Conservation (phyloP, 805 yeast genomes). For the Millerozyma acaciae region DNA sequence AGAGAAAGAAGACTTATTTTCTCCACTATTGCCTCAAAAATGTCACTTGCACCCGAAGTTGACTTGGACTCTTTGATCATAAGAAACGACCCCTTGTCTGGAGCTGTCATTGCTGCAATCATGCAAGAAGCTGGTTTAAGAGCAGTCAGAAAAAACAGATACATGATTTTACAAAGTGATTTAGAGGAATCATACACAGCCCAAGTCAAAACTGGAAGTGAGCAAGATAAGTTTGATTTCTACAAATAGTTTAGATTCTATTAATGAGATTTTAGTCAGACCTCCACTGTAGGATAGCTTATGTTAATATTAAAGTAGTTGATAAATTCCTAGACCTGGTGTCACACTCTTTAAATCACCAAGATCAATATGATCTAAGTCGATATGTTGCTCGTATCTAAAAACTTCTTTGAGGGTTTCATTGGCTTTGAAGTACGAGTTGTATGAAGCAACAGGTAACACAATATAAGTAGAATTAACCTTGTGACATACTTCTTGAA, state of each 20-base stretch:
- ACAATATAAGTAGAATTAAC: slow-evolving; percentile 19
- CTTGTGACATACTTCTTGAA: slow-evolving; percentile 12
- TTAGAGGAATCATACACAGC: slow-evolving; percentile 96
- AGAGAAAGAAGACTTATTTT: slow-evolving; percentile 97
- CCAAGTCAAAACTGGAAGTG: slow-evolving; percentile 93
- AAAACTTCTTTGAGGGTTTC: slow-evolving; percentile 19
- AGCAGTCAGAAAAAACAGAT: slow-evolving; percentile 97
- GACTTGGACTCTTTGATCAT: slow-evolving; percentile 92
- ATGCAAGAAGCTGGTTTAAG: slow-evolving; percentile 99
- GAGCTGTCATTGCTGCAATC: slow-evolving; percentile 96
- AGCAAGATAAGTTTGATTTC: slow-evolving; percentile 96
- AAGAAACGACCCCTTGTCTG: slow-evolving; percentile 95
- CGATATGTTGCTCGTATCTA: slow-evolving; percentile 49
- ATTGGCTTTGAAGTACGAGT: no score
- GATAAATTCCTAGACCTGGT: slow-evolving; percentile 66
- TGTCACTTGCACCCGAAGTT: slow-evolving; percentile 97
- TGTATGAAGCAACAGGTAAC: slow-evolving; percentile 38
- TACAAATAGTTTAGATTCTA: slow-evolving; percentile 55
- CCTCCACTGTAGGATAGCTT: neutral
- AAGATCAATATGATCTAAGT: slow-evolving; percentile 70
- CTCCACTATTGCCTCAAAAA: slow-evolving; percentile 91
- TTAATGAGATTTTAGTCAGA: slow-evolving; percentile 1
- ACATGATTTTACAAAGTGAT: slow-evolving; percentile 93
- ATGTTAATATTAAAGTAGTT: slow-evolving; percentile 18
- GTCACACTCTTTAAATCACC: slow-evolving; percentile 41